phyloP scores from a whole-genome alignment of 78 protist species.

The Emiliania huxleyi region DNA sequence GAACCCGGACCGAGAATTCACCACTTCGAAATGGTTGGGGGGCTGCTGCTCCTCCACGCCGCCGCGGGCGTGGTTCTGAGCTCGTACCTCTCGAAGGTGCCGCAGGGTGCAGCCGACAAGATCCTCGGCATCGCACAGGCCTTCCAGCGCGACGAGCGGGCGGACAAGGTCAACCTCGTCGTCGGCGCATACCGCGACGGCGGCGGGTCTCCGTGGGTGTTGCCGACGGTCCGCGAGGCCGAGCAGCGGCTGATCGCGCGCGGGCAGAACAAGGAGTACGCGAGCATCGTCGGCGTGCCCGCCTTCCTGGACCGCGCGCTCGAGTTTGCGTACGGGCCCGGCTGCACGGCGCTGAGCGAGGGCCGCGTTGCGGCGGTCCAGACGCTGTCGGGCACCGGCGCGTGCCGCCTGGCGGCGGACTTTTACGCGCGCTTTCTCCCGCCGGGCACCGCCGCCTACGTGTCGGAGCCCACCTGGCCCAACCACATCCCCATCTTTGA shows the following conservation, averaged over 20 bases:
- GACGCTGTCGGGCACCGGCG: slow-evolving; percentile 96
- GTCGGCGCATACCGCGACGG: slow-evolving; percentile 93
- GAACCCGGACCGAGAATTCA: too few relatives aligned
- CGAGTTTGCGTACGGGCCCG: slow-evolving; percentile 64
- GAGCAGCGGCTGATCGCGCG: neutral
- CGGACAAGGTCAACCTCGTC: slow-evolving; percentile 70
- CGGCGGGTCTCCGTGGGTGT: slow-evolving; percentile 87
- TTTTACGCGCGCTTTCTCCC: slow-evolving; percentile 62
- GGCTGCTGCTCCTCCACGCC: too few relatives aligned
- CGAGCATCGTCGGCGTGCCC: slow-evolving; percentile 81
- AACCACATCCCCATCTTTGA: slow-evolving; percentile 53
- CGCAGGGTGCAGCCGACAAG: too few relatives aligned
- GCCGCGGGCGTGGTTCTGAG: too few relatives aligned
- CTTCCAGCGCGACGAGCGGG: too few relatives aligned
- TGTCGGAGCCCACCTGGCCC: slow-evolving; percentile 96
- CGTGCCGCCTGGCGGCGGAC: slow-evolving; percentile 80
- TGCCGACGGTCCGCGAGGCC: slow-evolving; percentile 33
- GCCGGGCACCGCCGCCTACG: slow-evolving; percentile 36
- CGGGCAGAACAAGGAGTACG: slow-evolving; percentile 77
- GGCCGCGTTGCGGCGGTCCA: slow-evolving; percentile 74
- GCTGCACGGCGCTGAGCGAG: slow-evolving; percentile 2
- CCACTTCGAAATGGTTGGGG: too few relatives aligned
- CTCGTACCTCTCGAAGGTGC: too few relatives aligned
- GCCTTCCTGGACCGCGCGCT: slow-evolving; percentile 63
- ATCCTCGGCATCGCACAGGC: too few relatives aligned